phyloP scores from a whole-genome alignment of 1,284 basidiomycete genomes.

The Apiotrichum sp. region DNA sequence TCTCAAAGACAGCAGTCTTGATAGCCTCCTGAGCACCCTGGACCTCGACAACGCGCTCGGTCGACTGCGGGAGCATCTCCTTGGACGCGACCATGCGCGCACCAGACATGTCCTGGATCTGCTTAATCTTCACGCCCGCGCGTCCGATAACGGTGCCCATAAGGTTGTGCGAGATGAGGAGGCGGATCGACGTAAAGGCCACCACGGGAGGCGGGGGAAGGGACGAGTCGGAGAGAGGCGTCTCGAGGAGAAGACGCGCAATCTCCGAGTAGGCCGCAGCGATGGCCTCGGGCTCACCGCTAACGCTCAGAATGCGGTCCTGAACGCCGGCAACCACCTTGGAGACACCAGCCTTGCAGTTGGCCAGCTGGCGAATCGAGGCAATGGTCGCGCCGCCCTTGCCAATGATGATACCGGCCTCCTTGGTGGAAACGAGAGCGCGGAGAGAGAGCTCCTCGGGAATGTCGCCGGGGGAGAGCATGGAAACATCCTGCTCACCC shows the following conservation, averaged over 20 bases:
- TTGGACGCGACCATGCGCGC: slow-evolving; percentile 97
- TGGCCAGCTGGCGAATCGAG: slow-evolving; percentile 86
- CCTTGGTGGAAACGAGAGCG: slow-evolving; percentile 89
- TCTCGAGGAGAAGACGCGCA: slow-evolving; percentile 78
- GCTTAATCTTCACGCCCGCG: slow-evolving; percentile 96
- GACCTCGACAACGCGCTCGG: slow-evolving; percentile 95
- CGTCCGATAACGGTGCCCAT: slow-evolving; percentile 99
- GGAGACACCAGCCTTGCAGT: slow-evolving; percentile 96
- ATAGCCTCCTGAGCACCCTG: slow-evolving; percentile 89
- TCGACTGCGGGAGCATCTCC: slow-evolving; percentile 97
- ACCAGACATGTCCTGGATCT: slow-evolving; percentile 95
- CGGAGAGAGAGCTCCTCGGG: slow-evolving; percentile 68
- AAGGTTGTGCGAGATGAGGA: slow-evolving; percentile 95
- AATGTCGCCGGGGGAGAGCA: slow-evolving; percentile 1
- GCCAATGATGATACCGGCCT: slow-evolving; percentile 92
- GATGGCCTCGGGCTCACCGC: slow-evolving; percentile 82
- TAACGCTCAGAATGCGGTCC: slow-evolving; percentile 92
- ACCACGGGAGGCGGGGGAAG: slow-evolving; percentile 61
- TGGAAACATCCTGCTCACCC: neutral
- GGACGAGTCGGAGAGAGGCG: slow-evolving; percentile 59
- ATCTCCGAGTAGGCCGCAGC: slow-evolving; percentile 95
- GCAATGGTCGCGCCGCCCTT: slow-evolving; percentile 96
- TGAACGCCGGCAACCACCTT: slow-evolving; percentile 97
- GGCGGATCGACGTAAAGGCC: slow-evolving; percentile 81
- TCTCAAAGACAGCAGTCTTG: slow-evolving; percentile 85